Evolutionary conservation across 2,329 filamentous ascomycete species (phyloP).

Genomic region (Ceratocystis albifundus): DNA sequence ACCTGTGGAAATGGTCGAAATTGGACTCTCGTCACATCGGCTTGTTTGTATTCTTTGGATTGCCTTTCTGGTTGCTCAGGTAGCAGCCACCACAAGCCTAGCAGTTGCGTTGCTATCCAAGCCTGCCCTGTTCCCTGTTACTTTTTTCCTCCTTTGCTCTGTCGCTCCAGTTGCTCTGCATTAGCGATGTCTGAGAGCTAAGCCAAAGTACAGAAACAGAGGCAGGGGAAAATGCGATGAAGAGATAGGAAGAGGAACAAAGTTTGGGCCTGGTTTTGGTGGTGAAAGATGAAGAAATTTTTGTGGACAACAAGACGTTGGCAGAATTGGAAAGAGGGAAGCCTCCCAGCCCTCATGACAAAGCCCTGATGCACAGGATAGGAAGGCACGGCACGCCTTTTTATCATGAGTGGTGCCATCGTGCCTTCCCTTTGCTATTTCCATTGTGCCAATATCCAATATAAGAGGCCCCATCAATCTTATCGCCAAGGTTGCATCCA

Average conservation of each 20-base stretch:
- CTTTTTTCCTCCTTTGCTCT: neutral
- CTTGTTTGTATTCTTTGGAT: conserved; percentile 4
- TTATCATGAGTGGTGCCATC: neutral
- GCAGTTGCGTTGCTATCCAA: neutral
- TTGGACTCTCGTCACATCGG: conserved; percentile 1
- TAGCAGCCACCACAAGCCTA: conserved; percentile 9
- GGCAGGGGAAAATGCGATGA: conserved; percentile 5
- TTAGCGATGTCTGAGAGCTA: too few species aligned
- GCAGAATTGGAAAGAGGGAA: neutral
- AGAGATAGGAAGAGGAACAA: conserved; percentile 10
- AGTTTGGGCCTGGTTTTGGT: neutral
- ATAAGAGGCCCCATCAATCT: neutral
- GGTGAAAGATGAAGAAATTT: neutral
- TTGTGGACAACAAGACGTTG: neutral
- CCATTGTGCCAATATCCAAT: conserved; percentile 11
- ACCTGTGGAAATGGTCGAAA: neutral
- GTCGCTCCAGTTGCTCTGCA: too few species aligned
- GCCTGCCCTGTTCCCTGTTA: conserved; percentile 8
- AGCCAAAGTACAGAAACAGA: neutral
- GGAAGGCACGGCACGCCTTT: neutral
- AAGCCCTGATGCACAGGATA: neutral
- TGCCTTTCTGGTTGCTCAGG: conserved; percentile 8
- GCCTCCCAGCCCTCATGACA: neutral
- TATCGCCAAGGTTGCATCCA: conserved; percentile 8
- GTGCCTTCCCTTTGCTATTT: neutral